Evolutionary conservation across 164 flowering plant species (phyloP), one percentile per base, ranked within the genome.

Genomic region (Chimonanthus salicifolius): DNA sequence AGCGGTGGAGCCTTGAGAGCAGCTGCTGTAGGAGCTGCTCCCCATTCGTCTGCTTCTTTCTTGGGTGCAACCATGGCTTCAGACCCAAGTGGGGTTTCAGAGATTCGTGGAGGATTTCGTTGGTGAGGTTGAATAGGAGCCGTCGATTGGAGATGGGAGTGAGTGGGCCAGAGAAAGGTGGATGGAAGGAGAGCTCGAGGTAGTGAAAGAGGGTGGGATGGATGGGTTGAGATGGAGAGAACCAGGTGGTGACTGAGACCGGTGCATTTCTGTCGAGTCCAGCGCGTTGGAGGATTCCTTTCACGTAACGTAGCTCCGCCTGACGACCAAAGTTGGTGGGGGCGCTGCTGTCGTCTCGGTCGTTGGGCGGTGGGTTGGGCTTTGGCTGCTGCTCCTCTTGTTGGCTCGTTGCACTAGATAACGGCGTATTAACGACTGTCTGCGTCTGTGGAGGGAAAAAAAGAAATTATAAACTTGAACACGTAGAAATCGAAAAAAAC

Each of bases 141-240:
- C 75, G 83, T 11, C 92, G 47, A 62, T 86, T 83, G 80, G 83
- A 76, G 7, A 79, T 69, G 3, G 13, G 81, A 46, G 58, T 64
- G 18, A 76, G 62, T 15, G 64, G 58, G 45, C 75, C 76, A 51
- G 4, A 1, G 67, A 46, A 20, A 76, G 67, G 46, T 16, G 68
- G 4, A 58, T 68, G 68, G 44, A 62, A 71, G 48, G 79, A 73
- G 49, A 65, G 73, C 75, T 91, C 91, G 18, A 91, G 82, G 67
- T 71, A 68, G 75, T 82, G 72, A 62, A 89, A 91, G 74, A 90
- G 78, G 13, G 88, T 81, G 3, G 93, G 94, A 72, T 90, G 83
- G 0, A 92, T 71, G 0, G 94, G 91, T 67, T 85, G 90, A 3
- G 89, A 81, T 0, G 88, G 85, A 51, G 89, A 85, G 81, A 80